A percentile compares a stretch with the other conserved stretches of the same genome.
These are phyloP conservation scores for Globisporangium acanthophoron DNA, from an alignment of 352 stramenopile species.

Conservation along the genomic window DNA sequence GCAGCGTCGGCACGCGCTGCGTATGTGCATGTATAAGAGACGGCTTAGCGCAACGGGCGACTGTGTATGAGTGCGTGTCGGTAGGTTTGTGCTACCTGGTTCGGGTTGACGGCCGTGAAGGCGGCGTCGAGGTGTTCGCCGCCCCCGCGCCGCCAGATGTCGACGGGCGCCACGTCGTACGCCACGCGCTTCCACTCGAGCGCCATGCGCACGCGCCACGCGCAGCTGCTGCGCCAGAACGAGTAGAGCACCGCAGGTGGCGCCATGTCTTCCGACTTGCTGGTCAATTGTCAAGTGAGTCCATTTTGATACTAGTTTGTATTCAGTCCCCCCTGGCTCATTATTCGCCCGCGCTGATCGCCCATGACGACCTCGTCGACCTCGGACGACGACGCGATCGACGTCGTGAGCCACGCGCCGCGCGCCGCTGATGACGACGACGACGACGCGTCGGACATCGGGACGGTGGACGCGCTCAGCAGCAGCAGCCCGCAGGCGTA, in stretches of 20 bases:
- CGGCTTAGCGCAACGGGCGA: not conserved
- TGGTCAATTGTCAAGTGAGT: not conserved
- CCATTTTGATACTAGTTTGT: not conserved
- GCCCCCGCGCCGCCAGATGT: constrained; percentile 55
- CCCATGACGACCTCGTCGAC: not conserved
- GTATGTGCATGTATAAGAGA: not conserved
- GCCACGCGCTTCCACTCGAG: constrained; percentile 78
- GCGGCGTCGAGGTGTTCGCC: constrained; percentile 47
- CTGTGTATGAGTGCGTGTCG: not conserved
- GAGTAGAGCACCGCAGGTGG: constrained; percentile 49
- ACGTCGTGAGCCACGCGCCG: constrained; percentile 1
- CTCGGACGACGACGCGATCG: not conserved
- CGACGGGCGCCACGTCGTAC: constrained; percentile 70
- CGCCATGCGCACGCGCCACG: constrained; percentile 85
- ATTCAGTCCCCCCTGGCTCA: not conserved
- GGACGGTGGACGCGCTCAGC: constrained; percentile 12
- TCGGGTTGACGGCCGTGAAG: constrained; percentile 58
- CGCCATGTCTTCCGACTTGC: too few species aligned
- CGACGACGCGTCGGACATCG: constrained; percentile 8
- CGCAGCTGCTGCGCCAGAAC: constrained; percentile 85
- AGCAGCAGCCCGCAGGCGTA: constrained; percentile 41
- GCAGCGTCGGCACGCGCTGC: constrained; percentile 69
- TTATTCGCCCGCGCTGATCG: too few species aligned
- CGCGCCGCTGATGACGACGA: constrained; percentile 15
- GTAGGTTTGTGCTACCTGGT: constrained; percentile 28